Evolutionary conservation across 2,329 filamentous ascomycete genomes (phyloP).

Genomic region (Fusarium ramigenum): DNA sequence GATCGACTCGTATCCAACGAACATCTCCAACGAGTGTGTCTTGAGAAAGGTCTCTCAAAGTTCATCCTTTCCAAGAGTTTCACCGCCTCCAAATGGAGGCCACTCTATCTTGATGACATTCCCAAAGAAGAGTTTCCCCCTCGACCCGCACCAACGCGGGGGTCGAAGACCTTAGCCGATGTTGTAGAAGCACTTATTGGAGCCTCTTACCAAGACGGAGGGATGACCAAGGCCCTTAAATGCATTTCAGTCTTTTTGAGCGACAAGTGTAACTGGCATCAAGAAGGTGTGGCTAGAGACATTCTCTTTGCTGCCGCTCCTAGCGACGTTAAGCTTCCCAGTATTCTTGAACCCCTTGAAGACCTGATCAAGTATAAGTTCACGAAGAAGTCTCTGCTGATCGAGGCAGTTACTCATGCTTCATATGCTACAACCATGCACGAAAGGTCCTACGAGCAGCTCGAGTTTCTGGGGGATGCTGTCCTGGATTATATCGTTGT

Average conservation of each 20-base stretch:
- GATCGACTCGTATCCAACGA: slow-evolving; percentile 78
- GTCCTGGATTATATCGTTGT: slow-evolving; percentile 83
- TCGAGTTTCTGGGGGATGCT: slow-evolving; percentile 90
- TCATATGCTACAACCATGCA: slow-evolving; percentile 62
- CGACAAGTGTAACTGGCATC: slow-evolving; percentile 60
- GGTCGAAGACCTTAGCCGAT: slow-evolving; percentile 86
- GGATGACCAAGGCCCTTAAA: slow-evolving; percentile 66
- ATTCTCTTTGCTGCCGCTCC: slow-evolving; percentile 56
- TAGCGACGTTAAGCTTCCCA: slow-evolving; percentile 47
- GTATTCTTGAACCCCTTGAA: slow-evolving; percentile 64
- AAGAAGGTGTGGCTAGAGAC: slow-evolving; percentile 52
- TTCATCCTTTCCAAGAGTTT: slow-evolving; percentile 78
- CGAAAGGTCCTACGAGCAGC: slow-evolving; percentile 66
- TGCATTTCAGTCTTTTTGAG: slow-evolving; percentile 75
- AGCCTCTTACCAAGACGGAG: slow-evolving; percentile 75
- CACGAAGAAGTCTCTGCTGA: slow-evolving; percentile 70
- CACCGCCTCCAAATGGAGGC: slow-evolving; percentile 76
- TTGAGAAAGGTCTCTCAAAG: slow-evolving; percentile 71
- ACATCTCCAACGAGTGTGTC: slow-evolving; percentile 72
- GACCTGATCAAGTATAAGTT: slow-evolving; percentile 77
- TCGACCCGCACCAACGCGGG: slow-evolving; percentile 52
- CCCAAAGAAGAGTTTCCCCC: slow-evolving; percentile 28
- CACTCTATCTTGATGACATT: slow-evolving; percentile 63
- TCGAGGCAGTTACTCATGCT: slow-evolving; percentile 84
- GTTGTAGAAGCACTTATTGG: slow-evolving; percentile 88